These are phyloP conservation scores for Psilocybe subaeruginosa DNA, from an alignment of 768 basidiomycete genomes.

Conservation along the genomic window DNA sequence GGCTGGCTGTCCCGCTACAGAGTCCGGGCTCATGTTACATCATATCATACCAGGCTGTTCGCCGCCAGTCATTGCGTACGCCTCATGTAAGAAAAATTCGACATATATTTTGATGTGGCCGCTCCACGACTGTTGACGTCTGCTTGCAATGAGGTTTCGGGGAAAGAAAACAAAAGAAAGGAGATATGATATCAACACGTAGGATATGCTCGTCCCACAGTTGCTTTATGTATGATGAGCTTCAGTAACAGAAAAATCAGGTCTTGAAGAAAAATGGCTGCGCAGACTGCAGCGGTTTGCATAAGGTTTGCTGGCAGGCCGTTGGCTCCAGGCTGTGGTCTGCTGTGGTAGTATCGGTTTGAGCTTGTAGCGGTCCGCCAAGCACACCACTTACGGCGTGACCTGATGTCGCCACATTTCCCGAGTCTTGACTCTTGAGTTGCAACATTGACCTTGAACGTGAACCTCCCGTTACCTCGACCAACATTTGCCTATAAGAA, in stretches of 20 bases:
- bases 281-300: too few species aligned
- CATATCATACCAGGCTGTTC: conserved; percentile 1
- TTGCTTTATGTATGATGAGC: too few species aligned
- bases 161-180: neutral
- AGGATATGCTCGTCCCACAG: too few species aligned
- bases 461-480: neutral
- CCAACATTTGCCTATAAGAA: neutral
- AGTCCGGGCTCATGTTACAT: neutral
- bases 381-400: neutral
- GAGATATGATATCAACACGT: too few species aligned
- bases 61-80: neutral
- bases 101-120: neutral
- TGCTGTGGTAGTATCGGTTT: too few species aligned
- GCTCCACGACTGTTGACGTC: neutral
- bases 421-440: too few species aligned
- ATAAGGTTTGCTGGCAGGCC: too few species aligned
- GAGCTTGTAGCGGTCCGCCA: too few species aligned
- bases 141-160: neutral
- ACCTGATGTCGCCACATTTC: neutral
- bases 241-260: too few species aligned
- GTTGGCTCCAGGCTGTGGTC: too few species aligned
- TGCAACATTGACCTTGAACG: neutral
- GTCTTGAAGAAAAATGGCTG: too few species aligned
- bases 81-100: neutral
- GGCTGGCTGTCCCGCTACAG: neutral